Evolutionary conservation across 148 eudicot species (phyloP), one percentile per base, ranked within the genome.

Genomic region (Camellia granthamiana): DNA sequence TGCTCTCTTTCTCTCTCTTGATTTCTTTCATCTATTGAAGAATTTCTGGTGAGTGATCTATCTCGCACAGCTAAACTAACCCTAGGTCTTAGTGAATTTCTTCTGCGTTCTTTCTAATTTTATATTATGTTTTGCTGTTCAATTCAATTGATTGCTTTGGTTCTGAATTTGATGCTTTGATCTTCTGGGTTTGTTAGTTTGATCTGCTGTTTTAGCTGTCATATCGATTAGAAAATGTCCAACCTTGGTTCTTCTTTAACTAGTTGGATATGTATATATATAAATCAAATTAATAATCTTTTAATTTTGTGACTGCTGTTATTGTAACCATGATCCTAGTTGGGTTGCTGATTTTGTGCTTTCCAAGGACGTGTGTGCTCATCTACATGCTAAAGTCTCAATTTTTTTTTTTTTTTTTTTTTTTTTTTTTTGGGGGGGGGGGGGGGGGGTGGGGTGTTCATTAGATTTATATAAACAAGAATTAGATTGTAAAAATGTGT

Each of bases 1-100:
- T 38, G 69, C 47, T 66, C 69, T 15, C 38, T 30, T 30, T 30
- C 70, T 66, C 54, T 42, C 72, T 47, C 72, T 70, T n/a, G 56
- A 47, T 70, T 70, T 70, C 56, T 30, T 72, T 51, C 75, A 11
- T 13, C 8, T 3, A 21, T 51, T 10, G 3, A 23, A 54, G 60
- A 21, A 7, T 49, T 42, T 71, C 76, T 44, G 67, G 81, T 79
- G 47, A 79, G 81, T 79, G 18, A 69, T 70, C 18, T 79, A 68
- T 15, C 21, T 6, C 1, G 38, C 38, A 30, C 38, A 30, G 38
- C 38, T 30, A 30, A 1, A 7, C 18, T 58, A 69, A 19, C 52
- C 67, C 78, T 30, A 80, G 63, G 71, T 80, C 61, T 30, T 41
- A 64, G 11, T 55, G 21, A 75, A 7, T 79, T 46, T 0, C 8